phyloP scores from a whole-genome alignment of 208 protist species.

The Acanthamoeba castellanii region DNA sequence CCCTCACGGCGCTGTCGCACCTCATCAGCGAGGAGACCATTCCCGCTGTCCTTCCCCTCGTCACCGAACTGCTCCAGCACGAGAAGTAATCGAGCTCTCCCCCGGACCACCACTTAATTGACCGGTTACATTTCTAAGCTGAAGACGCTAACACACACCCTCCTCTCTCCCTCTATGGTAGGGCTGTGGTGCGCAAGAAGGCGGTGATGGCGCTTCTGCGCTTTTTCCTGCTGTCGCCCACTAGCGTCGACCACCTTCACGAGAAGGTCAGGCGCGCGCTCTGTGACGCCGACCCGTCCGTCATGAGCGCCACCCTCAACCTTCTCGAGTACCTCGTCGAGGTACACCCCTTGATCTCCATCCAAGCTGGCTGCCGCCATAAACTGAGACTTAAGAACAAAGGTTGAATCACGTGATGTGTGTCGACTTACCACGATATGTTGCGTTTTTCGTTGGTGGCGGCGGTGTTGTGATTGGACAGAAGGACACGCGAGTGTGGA shows the following conservation, averaged over 20 bases:
- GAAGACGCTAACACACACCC: neutral
- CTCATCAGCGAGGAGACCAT: slow-evolving; percentile 94
- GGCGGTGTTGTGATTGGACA: neutral
- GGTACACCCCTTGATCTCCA: neutral
- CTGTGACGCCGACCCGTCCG: slow-evolving; percentile 96
- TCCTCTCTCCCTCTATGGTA: too few relatives aligned
- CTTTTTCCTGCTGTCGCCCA: slow-evolving; percentile 88
- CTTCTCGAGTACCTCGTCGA: slow-evolving; percentile 90
- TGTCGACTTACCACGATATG: slow-evolving; percentile 61
- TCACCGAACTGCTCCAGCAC: slow-evolving; percentile 84
- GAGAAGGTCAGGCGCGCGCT: slow-evolving; percentile 91
- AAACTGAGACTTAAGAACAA: too few relatives aligned
- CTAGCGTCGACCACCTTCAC: slow-evolving; percentile 60
- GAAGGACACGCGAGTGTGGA: slow-evolving; percentile 81
- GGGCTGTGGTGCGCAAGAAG: slow-evolving; percentile 95
- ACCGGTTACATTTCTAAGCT: too few relatives aligned
- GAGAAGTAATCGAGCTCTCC: slow-evolving; percentile 74
- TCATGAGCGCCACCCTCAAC: slow-evolving; percentile 95
- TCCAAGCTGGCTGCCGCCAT: too few relatives aligned
- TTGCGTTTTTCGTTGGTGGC: neutral
- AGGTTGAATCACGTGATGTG: neutral
- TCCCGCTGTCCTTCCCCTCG: slow-evolving; percentile 89
- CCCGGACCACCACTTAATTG: too few relatives aligned
- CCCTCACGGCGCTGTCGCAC: slow-evolving; percentile 92
- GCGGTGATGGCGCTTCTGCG: slow-evolving; percentile 93